phyloP scores from a whole-genome alignment of 2,329 filamentous ascomycete genomes.

The Fusarium tupiense region DNA sequence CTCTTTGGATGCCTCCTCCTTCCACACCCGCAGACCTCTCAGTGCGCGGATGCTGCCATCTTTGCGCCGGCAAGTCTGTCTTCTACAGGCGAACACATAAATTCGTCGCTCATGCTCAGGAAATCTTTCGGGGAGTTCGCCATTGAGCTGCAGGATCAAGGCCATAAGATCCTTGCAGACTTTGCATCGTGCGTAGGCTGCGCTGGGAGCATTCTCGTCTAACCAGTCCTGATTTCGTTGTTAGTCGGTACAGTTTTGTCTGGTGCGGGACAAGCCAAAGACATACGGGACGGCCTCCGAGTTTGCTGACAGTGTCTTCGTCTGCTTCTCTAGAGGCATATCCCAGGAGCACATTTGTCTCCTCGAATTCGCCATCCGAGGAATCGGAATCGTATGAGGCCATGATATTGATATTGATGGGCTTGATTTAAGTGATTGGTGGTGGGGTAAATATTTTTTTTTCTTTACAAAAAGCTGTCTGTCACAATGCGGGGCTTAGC shows the following conservation, averaged over 20 bases:
- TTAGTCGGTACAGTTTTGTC: constrained; percentile 28
- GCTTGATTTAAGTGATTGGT: constrained; percentile 38
- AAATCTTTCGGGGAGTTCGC: constrained; percentile 86
- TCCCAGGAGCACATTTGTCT: constrained; percentile 89
- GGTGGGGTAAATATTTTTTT: constrained; percentile 56
- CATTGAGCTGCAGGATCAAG: constrained; percentile 89
- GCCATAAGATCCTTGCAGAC: constrained; percentile 86
- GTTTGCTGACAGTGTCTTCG: constrained; percentile 85
- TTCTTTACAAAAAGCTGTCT: constrained; percentile 41
- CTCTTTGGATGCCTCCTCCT: constrained; percentile 47
- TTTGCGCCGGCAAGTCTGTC: constrained; percentile 82
- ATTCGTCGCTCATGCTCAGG: constrained; percentile 87
- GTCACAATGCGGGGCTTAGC: constrained; percentile 47
- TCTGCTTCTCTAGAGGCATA: constrained; percentile 84
- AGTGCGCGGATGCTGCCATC: constrained; percentile 82
- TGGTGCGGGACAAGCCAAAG: not conserved
- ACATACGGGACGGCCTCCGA: constrained; percentile 87
- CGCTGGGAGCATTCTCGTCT: constrained; percentile 76
- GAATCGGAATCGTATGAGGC: constrained; percentile 89
- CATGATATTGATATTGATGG: constrained; percentile 58
- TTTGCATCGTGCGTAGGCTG: constrained; percentile 83
- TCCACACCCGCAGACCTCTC: constrained; percentile 70
- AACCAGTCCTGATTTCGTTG: constrained; percentile 77
- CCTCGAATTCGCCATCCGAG: constrained; percentile 74
- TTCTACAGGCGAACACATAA: constrained; percentile 85